A percentile compares a stretch with the other conserved stretches of the same genome.
Conservation (phyloP, 1,284 basidiomycete species). For the Ceratobasidium sp. region DNA sequence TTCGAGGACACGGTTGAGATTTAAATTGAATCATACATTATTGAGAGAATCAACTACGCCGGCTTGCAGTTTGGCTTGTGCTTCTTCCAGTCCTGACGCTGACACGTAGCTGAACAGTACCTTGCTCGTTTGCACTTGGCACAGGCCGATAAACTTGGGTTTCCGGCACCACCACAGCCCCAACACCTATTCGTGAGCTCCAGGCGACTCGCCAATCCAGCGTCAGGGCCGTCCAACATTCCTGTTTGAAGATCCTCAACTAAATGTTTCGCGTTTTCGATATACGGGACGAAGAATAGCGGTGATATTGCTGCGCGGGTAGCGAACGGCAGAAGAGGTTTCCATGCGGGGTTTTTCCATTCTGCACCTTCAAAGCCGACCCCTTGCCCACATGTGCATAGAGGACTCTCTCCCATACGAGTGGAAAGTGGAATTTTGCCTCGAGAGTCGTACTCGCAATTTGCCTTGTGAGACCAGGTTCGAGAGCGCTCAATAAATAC, state of each 20-base stretch:
- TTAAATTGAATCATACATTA: no score
- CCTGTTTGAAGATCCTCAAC: background rate
- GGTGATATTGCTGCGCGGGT: constrained; percentile 31
- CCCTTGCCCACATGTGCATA: constrained; percentile 26
- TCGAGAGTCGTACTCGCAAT: constrained; percentile 18
- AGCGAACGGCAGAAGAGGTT: constrained; percentile 14
- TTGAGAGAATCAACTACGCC: no score
- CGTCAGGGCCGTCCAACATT: background rate
- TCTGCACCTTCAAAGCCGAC: constrained; percentile 1
- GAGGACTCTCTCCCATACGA: background rate
- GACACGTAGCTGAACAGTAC: no score
- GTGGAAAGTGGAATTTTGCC: background rate
- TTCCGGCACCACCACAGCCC: background rate
- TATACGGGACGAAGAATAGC: constrained; percentile 13
- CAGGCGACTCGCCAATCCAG: background rate
- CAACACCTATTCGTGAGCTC: constrained; percentile 10
- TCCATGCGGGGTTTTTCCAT: constrained; percentile 22
- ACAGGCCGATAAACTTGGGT: no score
- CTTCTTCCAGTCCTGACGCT: no score
- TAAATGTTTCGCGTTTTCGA: background rate
- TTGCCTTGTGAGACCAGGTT: constrained; percentile 19
- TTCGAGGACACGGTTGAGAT: no score
- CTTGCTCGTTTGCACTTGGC: no score
- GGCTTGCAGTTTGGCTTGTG: no score
- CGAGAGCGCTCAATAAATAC: constrained; percentile 28